A percentile compares a stretch with the other conserved stretches of the same genome.
Evolutionary conservation across 257 asterid species (phyloP).

Genomic region (Verbascum thapsus): DNA sequence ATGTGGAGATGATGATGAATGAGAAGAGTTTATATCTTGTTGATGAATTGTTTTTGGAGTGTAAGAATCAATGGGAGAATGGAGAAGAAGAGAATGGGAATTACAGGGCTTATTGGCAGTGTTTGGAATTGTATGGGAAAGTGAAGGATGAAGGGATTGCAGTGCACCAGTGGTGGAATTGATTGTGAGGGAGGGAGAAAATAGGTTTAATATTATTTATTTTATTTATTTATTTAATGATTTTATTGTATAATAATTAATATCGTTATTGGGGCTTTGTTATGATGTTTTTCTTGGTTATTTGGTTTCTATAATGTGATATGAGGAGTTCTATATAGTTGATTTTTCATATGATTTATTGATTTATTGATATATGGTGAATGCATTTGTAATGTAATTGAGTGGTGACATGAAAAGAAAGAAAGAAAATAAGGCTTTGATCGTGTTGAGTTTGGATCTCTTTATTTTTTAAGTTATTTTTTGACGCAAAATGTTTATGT

Average conservation of each 20-base stretch:
- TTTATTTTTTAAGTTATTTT: background rate
- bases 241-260: background rate
- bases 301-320: background rate
- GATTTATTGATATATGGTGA: background rate
- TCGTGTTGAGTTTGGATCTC: background rate
- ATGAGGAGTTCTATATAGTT: conserved; percentile 4
- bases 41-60: conserved; percentile 79
- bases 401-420: conserved; percentile 23
- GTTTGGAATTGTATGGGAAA: conserved; percentile 73
- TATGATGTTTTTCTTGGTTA: conserved; percentile 3
- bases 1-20: conserved; percentile 67
- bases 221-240: too few species aligned
- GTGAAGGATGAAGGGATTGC: conserved; percentile 82
- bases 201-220: too few species aligned
- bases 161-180: conserved; percentile 90
- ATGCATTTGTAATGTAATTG: conserved; percentile 18
- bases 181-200: conserved; percentile 37
- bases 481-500: too few species aligned
- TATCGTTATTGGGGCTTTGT: background rate
- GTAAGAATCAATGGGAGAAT: conserved; percentile 58
- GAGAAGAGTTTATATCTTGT: conserved; percentile 54
- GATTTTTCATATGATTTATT: background rate
- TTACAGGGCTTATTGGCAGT: conserved; percentile 85
- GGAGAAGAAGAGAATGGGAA: conserved; percentile 41
- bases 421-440: conserved; percentile 10